Evolutionary conservation across 2,329 filamentous ascomycete species (phyloP).

Genomic region (Gliomastix tumulicola): DNA sequence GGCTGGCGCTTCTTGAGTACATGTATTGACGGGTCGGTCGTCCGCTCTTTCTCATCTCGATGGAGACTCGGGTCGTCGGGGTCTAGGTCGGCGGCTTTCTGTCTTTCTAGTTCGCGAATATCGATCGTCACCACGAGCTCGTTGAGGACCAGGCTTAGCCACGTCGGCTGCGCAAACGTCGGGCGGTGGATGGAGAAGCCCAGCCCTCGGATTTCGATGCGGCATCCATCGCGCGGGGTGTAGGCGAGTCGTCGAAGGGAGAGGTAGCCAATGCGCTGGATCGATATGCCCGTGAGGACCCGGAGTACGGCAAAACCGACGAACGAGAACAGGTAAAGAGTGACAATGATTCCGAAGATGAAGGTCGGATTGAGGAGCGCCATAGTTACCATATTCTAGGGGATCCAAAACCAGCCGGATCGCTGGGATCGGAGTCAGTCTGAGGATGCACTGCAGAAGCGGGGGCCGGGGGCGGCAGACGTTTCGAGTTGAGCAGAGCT

Average conservation of each 20-base stretch:
- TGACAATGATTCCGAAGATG: conserved; percentile 74
- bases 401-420: too few species aligned
- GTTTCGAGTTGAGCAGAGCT: too few species aligned
- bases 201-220: conserved; percentile 82
- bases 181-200: conserved; percentile 86
- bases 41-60: background rate
- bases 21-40: too few species aligned
- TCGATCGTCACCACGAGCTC: conserved; percentile 84
- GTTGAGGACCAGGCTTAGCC: conserved; percentile 83
- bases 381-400: too few species aligned
- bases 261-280: conserved; percentile 89
- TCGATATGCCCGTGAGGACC: conserved; percentile 88
- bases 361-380: conserved; percentile 71
- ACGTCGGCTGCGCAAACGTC: conserved; percentile 95
- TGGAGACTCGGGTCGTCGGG: conserved; percentile 13
- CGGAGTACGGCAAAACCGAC: conserved; percentile 88
- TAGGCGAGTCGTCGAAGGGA: conserved; percentile 88
- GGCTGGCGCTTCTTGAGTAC: conserved; percentile 7
- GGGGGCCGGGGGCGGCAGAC: too few species aligned
- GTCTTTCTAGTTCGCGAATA: conserved; percentile 54
- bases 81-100: conserved; percentile 23
- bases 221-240: conserved; percentile 79
- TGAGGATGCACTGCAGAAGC: too few species aligned
- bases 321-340: conserved; percentile 87
- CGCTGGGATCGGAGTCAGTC: too few species aligned